Percentiles rank a stretch among this genome's conserved stretches.
phyloP scores from a whole-genome alignment of 805 yeast species.

The Blastobotrys americana region DNA sequence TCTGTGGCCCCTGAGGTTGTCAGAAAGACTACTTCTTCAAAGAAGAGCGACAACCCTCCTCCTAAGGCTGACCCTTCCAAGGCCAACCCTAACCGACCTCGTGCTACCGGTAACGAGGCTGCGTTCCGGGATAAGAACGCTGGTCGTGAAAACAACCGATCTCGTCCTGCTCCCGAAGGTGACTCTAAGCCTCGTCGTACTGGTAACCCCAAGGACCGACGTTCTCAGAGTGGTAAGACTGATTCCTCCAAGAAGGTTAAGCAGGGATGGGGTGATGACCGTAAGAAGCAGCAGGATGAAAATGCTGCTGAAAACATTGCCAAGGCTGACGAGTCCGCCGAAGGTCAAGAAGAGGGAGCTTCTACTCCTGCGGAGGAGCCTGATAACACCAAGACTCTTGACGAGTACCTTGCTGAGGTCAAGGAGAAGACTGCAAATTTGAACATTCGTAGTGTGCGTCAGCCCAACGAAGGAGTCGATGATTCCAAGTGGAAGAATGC shows the following conservation, averaged over 20 bases:
- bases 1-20: slow-evolving; percentile 37
- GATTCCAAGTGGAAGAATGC: slow-evolving; percentile 40
- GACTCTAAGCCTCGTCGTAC: slow-evolving; percentile 40
- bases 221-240: slow-evolving; percentile 71
- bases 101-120: slow-evolving; percentile 67
- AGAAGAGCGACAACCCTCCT: slow-evolving; percentile 73
- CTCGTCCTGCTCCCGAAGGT: slow-evolving; percentile 25
- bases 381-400: slow-evolving; percentile 59
- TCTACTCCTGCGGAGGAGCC: slow-evolving; percentile 38
- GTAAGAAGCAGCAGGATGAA: slow-evolving; percentile 59
- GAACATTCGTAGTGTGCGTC: slow-evolving; percentile 26
- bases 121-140: slow-evolving; percentile 67
- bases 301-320: slow-evolving; percentile 40
- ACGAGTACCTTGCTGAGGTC: slow-evolving; percentile 72
- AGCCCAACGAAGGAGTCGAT: slow-evolving; percentile 55
- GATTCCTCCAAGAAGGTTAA: slow-evolving; percentile 79
- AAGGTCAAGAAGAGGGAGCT: slow-evolving; percentile 33
- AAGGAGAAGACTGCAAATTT: slow-evolving; percentile 20
- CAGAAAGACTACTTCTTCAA: slow-evolving; percentile 75
- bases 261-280: slow-evolving; percentile 85
- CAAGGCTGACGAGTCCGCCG: slow-evolving; percentile 33
- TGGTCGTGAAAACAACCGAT: slow-evolving; percentile 55
- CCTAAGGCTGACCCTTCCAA: slow-evolving; percentile 48
- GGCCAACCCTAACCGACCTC: slow-evolving; percentile 52
- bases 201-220: slow-evolving; percentile 62